phyloP scores from a whole-genome alignment of 1,284 basidiomycete species.

The Coniferiporia weirii region DNA sequence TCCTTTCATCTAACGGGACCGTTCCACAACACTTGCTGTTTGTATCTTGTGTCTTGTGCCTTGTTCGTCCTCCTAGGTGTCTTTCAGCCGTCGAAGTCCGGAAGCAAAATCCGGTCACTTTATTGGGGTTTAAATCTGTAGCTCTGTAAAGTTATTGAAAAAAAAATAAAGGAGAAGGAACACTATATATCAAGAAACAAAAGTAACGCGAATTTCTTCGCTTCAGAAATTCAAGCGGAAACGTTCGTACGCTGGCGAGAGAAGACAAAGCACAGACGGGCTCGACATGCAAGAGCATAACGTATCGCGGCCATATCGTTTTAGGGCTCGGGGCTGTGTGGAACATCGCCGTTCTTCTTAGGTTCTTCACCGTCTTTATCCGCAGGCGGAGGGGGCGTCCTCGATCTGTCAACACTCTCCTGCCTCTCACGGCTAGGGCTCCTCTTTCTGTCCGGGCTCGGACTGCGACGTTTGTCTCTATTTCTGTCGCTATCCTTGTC shows the following conservation, averaged over 20 bases:
- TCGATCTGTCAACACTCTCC: constrained; percentile 38
- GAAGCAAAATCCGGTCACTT: neutral
- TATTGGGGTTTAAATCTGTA: neutral
- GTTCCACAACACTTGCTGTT: too few species aligned
- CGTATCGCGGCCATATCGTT: neutral
- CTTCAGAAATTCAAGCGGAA: neutral
- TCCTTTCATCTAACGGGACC: too few species aligned
- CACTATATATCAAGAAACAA: neutral
- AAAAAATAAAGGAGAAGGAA: neutral
- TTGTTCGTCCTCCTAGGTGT: too few species aligned
- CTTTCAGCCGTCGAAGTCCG: neutral
- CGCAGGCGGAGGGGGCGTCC: constrained; percentile 39
- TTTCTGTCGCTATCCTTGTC: constrained; percentile 25
- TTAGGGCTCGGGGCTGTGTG: constrained; percentile 31
- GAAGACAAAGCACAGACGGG: neutral
- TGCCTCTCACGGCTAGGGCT: constrained; percentile 19
- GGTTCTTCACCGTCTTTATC: constrained; percentile 27
- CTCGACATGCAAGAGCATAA: neutral
- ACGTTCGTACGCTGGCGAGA: neutral
- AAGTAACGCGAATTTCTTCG: neutral
- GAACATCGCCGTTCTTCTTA: constrained; percentile 47
- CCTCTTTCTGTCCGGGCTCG: constrained; percentile 42
- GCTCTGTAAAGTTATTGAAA: neutral
- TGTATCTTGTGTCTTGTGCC: too few species aligned
- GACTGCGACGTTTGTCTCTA: constrained; percentile 45